These are phyloP conservation scores for Pyrenopolyporus hunteri DNA, from an alignment of 495 filamentous ascomycete species.

Conservation along the genomic window DNA sequence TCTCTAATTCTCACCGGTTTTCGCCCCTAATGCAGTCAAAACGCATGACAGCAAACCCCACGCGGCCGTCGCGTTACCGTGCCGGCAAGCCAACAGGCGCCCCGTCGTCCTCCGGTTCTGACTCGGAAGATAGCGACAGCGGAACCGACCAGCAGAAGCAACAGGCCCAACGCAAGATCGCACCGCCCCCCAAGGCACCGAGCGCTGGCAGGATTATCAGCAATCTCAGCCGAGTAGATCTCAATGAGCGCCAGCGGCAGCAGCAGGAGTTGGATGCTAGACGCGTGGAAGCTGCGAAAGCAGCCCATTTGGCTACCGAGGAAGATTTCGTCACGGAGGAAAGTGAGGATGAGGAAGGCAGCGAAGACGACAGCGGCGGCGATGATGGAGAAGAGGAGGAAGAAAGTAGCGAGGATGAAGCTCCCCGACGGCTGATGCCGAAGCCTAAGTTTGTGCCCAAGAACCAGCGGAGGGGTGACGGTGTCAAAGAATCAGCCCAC, in stretches of 20 bases:
- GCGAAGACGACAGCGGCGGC: conserved; percentile 42
- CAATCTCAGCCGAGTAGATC: conserved; percentile 69
- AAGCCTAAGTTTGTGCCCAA: conserved; percentile 94
- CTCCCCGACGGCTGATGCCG: conserved; percentile 73
- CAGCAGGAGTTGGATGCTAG: conserved; percentile 47
- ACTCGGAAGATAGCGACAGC: conserved; percentile 62
- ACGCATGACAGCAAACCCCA: conserved; percentile 93
- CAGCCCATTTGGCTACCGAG: conserved; percentile 61
- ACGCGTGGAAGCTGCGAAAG: conserved; percentile 50
- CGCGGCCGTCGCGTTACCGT: conserved; percentile 80
- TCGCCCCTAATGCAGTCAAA: conserved; percentile 74
- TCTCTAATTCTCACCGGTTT: background rate
- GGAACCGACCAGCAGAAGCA: conserved; percentile 46
- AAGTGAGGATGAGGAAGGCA: conserved; percentile 47
- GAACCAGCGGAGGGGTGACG: conserved; percentile 61
- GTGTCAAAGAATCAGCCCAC: conserved; percentile 23
- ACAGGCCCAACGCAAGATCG: conserved; percentile 47
- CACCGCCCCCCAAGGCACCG: conserved; percentile 62
- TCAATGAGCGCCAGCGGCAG: conserved; percentile 57
- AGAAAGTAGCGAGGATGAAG: conserved; percentile 73
- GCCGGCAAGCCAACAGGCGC: conserved; percentile 80
- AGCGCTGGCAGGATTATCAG: conserved; percentile 64
- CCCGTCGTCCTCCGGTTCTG: conserved; percentile 67
- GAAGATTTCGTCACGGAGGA: conserved; percentile 78
- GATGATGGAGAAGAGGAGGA: conserved; percentile 47